Conservation (phyloP, 2,329 filamentous ascomycete genomes). For the Aspergillus sp. region DNA sequence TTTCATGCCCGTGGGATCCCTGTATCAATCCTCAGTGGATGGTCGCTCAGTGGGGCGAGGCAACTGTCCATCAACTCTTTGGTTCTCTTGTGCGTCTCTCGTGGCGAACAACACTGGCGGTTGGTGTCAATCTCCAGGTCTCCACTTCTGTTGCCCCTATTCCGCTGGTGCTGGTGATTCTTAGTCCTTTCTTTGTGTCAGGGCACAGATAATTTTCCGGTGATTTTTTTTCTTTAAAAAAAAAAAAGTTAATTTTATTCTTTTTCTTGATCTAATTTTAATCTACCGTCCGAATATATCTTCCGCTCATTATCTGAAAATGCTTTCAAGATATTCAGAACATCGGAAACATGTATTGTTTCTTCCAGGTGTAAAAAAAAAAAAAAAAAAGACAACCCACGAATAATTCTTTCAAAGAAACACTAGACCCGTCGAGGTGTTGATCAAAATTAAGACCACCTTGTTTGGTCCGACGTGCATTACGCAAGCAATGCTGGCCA, state of each 20-base stretch:
- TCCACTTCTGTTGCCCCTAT: conserved; percentile 17
- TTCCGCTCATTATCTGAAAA: no score
- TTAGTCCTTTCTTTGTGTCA: background rate
- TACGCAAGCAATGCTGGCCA: conserved; percentile 36
- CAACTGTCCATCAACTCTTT: conserved; percentile 11
- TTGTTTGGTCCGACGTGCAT: conserved; percentile 23
- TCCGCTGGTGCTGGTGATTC: conserved; percentile 9
- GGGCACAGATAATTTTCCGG: background rate
- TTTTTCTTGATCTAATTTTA: conserved; percentile 1
- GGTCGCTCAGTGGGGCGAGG: conserved; percentile 12
- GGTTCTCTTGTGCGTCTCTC: conserved; percentile 7
- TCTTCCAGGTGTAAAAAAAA: no score
- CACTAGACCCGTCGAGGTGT: conserved; percentile 11
- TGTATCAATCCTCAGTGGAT: conserved; percentile 1
- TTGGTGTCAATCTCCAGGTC: conserved; percentile 16
- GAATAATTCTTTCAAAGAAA: background rate
- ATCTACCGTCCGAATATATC: no score
- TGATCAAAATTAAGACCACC: conserved; percentile 34
- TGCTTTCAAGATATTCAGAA: no score
- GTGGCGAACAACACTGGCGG: conserved; percentile 10
- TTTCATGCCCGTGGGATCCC: conserved; percentile 2
- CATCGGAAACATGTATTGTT: no score
- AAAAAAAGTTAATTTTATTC: background rate
- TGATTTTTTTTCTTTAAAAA: background rate
- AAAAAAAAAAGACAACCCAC: no score